Evolutionary conservation across 1,284 basidiomycete species (phyloP).

Genomic region (Fomitiporia mediterranea): DNA sequence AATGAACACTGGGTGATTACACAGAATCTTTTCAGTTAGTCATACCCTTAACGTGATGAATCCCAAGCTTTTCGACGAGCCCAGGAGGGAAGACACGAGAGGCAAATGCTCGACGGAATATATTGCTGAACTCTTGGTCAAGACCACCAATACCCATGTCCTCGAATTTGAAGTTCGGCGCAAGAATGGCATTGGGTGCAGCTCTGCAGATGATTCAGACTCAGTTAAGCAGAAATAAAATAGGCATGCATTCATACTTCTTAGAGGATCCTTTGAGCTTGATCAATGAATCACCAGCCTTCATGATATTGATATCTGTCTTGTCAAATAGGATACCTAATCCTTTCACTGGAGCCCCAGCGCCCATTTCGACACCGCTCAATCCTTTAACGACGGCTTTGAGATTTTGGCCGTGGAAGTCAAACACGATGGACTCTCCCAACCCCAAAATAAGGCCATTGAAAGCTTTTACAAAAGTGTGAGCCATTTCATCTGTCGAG

Average conservation of each 20-base stretch:
- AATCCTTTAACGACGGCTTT: slow-evolving; percentile 70
- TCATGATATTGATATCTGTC: slow-evolving; percentile 87
- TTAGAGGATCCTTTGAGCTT: slow-evolving; percentile 92
- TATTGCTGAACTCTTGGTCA: slow-evolving; percentile 92
- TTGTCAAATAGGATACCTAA: slow-evolving; percentile 86
- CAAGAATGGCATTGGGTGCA: slow-evolving; percentile 91
- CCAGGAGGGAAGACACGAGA: slow-evolving; percentile 97
- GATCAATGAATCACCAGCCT: slow-evolving; percentile 76
- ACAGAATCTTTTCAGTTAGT: background rate
- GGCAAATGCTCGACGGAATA: slow-evolving; percentile 98
- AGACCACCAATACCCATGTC: slow-evolving; percentile 99
- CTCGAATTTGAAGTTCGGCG: slow-evolving; percentile 99
- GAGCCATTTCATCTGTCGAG: slow-evolving; percentile 81
- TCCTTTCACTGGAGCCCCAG: slow-evolving; percentile 29
- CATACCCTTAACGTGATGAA: slow-evolving; percentile 95
- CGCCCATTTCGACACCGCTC: slow-evolving; percentile 59
- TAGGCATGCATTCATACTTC: slow-evolving; percentile 47
- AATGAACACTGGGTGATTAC: too few species aligned
- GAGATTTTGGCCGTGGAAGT: slow-evolving; percentile 87
- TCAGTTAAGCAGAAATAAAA: background rate
- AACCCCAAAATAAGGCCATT: slow-evolving; percentile 65
- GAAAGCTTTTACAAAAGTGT: slow-evolving; percentile 67
- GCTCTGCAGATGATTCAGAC: slow-evolving; percentile 43
- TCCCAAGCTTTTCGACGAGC: slow-evolving; percentile 96
- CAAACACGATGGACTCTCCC: slow-evolving; percentile 80